A percentile compares a stretch with the other conserved stretches of the same genome.
These are phyloP conservation scores for Tardiomyces depauwii DNA, from an alignment of 1,139 yeast species.

Conservation along the genomic window DNA sequence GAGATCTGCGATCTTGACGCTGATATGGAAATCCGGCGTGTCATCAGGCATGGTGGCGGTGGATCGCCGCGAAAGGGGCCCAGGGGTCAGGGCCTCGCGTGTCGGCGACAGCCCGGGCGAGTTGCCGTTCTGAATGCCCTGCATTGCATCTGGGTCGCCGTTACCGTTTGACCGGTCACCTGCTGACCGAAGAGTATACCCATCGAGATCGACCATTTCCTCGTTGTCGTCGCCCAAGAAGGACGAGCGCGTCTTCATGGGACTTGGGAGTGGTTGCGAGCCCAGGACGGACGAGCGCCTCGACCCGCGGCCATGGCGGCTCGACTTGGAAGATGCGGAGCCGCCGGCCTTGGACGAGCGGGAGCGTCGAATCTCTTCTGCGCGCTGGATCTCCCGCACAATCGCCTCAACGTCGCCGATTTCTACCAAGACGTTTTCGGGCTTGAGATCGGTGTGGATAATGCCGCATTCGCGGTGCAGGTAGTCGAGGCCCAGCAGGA, in stretches of 20 bases:
- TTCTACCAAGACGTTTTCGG: conserved; percentile 77
- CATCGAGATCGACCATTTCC: not conserved
- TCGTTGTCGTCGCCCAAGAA: not conserved
- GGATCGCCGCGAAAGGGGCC: conserved; percentile 4
- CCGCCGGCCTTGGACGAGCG: conserved; percentile 12
- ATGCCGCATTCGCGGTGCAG: conserved; percentile 81
- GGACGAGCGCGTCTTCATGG: conserved; percentile 33
- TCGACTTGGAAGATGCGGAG: conserved; percentile 11
- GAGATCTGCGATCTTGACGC: conserved; percentile 68
- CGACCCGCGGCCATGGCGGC: conserved; percentile 29
- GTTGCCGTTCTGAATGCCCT: not conserved
- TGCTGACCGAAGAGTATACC: not conserved
- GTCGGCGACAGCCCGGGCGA: not conserved
- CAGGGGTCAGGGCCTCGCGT: not conserved
- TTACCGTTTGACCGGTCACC: too few relatives aligned
- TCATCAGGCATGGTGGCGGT: conserved; percentile 16
- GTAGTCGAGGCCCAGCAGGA: conserved; percentile 65
- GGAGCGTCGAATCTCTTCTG: conserved; percentile 5
- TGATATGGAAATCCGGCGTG: conserved; percentile 25
- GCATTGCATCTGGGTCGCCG: not conserved
- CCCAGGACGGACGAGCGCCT: conserved; percentile 73
- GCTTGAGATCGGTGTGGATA: conserved; percentile 83
- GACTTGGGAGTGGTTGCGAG: conserved; percentile 77
- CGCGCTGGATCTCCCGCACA: conserved; percentile 33
- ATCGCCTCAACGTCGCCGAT: conserved; percentile 68